Evolutionary conservation across 192 early-diverging fungal genomes (phyloP).

Genomic region (Coemansia sp.): DNA sequence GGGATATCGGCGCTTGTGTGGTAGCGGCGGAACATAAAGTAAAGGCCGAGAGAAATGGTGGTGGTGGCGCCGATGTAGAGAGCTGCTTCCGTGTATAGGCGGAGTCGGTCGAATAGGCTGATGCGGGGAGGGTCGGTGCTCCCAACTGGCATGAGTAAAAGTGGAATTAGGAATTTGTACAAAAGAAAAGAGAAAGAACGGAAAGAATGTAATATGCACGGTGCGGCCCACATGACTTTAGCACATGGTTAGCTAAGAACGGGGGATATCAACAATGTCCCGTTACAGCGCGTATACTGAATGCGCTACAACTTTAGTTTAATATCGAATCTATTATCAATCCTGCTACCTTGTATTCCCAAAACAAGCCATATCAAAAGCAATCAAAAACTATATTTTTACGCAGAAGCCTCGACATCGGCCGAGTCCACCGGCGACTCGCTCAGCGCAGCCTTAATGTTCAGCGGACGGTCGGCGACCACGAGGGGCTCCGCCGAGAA

Average conservation of each 20-base stretch:
- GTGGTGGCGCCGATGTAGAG: constrained; percentile 26
- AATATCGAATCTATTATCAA: too few species aligned
- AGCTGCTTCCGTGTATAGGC: constrained; percentile 30
- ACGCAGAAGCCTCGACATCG: not conserved
- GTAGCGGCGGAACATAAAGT: constrained; percentile 45
- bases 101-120: constrained; percentile 1
- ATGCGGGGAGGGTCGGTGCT: not conserved
- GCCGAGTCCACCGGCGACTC: constrained; percentile 25
- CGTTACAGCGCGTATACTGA: too few species aligned
- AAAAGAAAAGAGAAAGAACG: not conserved
- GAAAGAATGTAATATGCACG: not conserved
- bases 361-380: too few species aligned
- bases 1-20: constrained; percentile 39
- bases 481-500: constrained; percentile 19
- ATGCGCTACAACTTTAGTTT: too few species aligned
- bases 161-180: not conserved
- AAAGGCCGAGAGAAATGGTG: constrained; percentile 28
- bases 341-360: too few species aligned
- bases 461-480: constrained; percentile 32
- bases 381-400: not conserved
- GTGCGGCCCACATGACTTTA: not conserved
- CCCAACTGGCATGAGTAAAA: not conserved
- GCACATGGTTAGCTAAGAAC: too few species aligned
- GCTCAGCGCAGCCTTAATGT: constrained; percentile 48
- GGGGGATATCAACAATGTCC: too few species aligned